phyloP scores from a whole-genome alignment of 257 asterid species.

The Eucommia ulmoides region DNA sequence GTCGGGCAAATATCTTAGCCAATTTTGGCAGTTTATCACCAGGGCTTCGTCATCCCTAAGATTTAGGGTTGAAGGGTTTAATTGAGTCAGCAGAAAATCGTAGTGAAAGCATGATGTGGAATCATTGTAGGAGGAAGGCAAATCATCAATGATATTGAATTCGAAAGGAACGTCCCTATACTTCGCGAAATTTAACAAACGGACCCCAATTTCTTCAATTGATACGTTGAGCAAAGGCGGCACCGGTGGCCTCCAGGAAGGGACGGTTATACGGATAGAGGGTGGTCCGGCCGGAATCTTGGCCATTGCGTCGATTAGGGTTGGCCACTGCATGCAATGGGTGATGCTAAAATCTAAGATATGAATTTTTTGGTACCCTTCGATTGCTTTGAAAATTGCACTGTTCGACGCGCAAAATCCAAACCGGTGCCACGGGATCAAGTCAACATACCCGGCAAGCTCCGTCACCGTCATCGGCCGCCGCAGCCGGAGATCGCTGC shows the following conservation, averaged over 20 bases:
- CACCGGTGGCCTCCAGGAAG: slow-evolving; percentile 41
- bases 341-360: slow-evolving; percentile 61
- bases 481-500: slow-evolving; percentile 14
- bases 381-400: slow-evolving; percentile 32
- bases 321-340: slow-evolving; percentile 84
- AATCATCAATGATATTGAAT: slow-evolving; percentile 32
- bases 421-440: slow-evolving; percentile 71
- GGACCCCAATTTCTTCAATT: slow-evolving; percentile 43
- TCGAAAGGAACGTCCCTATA: slow-evolving; percentile 50
- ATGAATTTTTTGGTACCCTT: slow-evolving; percentile 32
- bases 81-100: slow-evolving; percentile 21
- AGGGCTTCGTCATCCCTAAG: slow-evolving; percentile 41
- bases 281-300: slow-evolving; percentile 40
- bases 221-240: slow-evolving; percentile 55
- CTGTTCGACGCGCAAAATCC: slow-evolving; percentile 67
- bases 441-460: slow-evolving; percentile 70
- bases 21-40: slow-evolving; percentile 58
- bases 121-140: slow-evolving; percentile 4
- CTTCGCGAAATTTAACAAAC: slow-evolving; percentile 51
- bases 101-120: slow-evolving; percentile 8
- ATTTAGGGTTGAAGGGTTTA: slow-evolving; percentile 20
- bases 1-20: slow-evolving; percentile 46
- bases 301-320: slow-evolving; percentile 49
- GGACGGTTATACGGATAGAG: slow-evolving; percentile 29
- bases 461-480: slow-evolving; percentile 55